Evolutionary conservation across 1,284 basidiomycete genomes (phyloP).

Genomic region (Ganoderma leucocontextum): DNA sequence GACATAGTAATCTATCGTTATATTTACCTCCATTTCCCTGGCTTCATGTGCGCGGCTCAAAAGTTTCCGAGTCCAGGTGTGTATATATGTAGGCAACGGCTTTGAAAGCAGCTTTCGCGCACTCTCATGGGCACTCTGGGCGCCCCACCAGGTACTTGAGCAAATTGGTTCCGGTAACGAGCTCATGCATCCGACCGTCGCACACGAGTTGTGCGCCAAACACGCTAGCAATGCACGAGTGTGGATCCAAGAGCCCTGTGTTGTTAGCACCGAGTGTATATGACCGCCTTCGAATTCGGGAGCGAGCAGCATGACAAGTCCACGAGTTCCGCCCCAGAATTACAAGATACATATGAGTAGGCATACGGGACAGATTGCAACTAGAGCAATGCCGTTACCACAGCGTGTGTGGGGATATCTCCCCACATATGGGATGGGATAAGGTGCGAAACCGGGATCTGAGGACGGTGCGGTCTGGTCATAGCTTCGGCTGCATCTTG

Average conservation of each 20-base stretch:
- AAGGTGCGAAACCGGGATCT: background rate
- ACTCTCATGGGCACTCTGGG: too few species aligned
- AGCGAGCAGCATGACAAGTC: background rate
- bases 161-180: background rate
- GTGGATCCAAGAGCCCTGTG: background rate
- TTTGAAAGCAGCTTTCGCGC: background rate
- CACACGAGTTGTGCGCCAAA: background rate
- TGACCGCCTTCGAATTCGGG: background rate
- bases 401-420: background rate
- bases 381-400: background rate
- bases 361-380: background rate
- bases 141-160: background rate
- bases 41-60: too few species aligned
- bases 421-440: background rate
- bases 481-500: conserved; percentile 77
- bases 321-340: background rate
- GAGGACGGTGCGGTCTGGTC: conserved; percentile 37
- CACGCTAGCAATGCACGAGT: background rate
- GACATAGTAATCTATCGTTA: conserved; percentile 1
- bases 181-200: background rate
- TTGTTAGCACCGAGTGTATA: background rate
- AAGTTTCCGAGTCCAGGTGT: background rate
- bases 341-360: background rate
- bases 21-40: background rate
- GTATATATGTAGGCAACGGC: background rate